A percentile compares a stretch with the other conserved stretches of the same genome.
Conservation (phyloP, 176 grass and related monocot species). For the Carex littledalei region DNA sequence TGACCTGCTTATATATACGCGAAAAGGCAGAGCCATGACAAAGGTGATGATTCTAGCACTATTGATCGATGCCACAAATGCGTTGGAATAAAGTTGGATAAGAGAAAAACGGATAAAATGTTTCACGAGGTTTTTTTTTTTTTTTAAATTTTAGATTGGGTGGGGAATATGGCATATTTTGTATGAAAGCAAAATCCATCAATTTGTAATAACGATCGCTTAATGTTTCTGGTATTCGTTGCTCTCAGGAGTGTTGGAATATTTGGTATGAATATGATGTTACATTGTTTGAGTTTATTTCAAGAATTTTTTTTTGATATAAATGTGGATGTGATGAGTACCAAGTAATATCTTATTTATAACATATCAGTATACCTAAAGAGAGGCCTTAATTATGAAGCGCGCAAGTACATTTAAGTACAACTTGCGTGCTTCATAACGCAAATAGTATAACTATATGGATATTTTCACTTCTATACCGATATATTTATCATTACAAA, state of each 20-base stretch:
- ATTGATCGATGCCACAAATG: constrained; percentile 9
- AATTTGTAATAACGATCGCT: neutral
- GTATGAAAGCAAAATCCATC: constrained; percentile 23
- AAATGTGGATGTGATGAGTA: neutral
- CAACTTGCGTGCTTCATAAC: neutral
- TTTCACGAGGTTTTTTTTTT: neutral
- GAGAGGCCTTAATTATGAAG: neutral
- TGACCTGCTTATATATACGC: constrained; percentile 37
- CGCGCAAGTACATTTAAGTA: neutral
- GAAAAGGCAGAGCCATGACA: neutral
- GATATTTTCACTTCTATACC: neutral
- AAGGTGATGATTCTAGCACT: constrained; percentile 11
- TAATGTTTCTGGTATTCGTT: neutral
- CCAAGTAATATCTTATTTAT: neutral
- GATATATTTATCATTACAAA: neutral
- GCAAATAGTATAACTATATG: neutral
- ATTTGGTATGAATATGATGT: neutral
- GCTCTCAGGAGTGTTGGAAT: neutral
- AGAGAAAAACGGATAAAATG: constrained; percentile 1
- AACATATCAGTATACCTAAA: neutral
- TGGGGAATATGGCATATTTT: constrained; percentile 21
- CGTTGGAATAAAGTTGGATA: constrained; percentile 25
- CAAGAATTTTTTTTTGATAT: neutral
- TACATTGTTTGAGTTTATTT: neutral
- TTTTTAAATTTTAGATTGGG: neutral